Conservation (phyloP, 1,284 basidiomycete species). For the Bothia castanella region DNA sequence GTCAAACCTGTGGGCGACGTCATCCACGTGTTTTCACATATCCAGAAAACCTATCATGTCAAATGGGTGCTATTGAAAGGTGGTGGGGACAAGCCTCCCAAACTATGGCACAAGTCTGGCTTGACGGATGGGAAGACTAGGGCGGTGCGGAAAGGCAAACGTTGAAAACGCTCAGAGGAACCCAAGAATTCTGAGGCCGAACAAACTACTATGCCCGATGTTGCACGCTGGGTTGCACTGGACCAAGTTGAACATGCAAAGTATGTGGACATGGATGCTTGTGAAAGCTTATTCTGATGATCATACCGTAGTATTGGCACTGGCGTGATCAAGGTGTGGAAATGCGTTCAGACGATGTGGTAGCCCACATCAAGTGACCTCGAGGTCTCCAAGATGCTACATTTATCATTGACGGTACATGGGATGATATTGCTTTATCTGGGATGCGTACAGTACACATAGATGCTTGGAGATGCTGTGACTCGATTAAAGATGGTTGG, state of each 20-base stretch:
- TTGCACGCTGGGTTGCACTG: slow-evolving; percentile 50
- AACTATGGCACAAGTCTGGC: slow-evolving; percentile 11
- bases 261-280: slow-evolving; percentile 55
- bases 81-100: slow-evolving; percentile 39
- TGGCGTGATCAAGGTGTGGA: slow-evolving; percentile 62
- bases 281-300: background rate
- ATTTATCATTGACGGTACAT: too few relatives aligned
- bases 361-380: too few relatives aligned
- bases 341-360: slow-evolving; percentile 34
- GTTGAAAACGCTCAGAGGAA: slow-evolving; percentile 11
- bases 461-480: too few relatives aligned
- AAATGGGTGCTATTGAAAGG: slow-evolving; percentile 67
- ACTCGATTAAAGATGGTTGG: too few relatives aligned
- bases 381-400: too few relatives aligned
- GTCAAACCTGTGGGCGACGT: slow-evolving; percentile 61
- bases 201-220: too few relatives aligned
- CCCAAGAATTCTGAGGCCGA: slow-evolving; percentile 8
- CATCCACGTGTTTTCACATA: slow-evolving; percentile 86
- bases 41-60: slow-evolving; percentile 84
- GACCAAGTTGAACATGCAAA: slow-evolving; percentile 57
- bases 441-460: too few relatives aligned
- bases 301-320: slow-evolving; percentile 55
- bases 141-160: slow-evolving; percentile 11
- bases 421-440: too few relatives aligned
- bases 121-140: slow-evolving; percentile 5